phyloP scores from a whole-genome alignment of 202 grass and related monocot genomes.

The Digitaria exilis region DNA sequence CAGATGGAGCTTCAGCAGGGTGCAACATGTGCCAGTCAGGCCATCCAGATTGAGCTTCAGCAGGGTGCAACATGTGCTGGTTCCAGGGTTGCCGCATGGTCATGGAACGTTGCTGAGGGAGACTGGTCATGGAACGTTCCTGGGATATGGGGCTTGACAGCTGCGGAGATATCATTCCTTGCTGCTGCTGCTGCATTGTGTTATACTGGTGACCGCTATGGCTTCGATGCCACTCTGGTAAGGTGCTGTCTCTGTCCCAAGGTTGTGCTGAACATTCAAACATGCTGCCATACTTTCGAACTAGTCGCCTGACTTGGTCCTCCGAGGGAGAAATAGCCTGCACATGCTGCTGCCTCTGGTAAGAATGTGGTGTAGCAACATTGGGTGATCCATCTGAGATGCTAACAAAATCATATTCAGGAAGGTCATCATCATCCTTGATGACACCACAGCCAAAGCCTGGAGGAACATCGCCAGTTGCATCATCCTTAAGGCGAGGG shows the following conservation, averaged over 20 bases:
- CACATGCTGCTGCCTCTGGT: slow-evolving; percentile 16
- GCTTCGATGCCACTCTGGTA: slow-evolving; percentile 58
- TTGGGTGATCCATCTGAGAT: slow-evolving; percentile 25
- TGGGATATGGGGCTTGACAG: not conserved
- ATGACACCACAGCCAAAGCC: slow-evolving; percentile 47
- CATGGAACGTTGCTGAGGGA: slow-evolving; percentile 16
- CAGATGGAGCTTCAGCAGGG: not conserved
- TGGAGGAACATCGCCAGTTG: slow-evolving; percentile 44
- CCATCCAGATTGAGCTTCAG: not conserved
- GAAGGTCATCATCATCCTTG: slow-evolving; percentile 59
- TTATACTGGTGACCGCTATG: slow-evolving; percentile 23
- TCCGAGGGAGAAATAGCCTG: not conserved
- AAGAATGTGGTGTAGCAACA: slow-evolving; percentile 4
- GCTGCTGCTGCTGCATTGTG: not conserved
- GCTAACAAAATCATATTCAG: slow-evolving; percentile 55
- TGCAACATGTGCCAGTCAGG: slow-evolving; percentile 11
- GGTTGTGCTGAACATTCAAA: slow-evolving; percentile 33
- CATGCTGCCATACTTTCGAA: slow-evolving; percentile 54
- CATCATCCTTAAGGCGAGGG: slow-evolving; percentile 30
- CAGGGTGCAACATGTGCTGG: not conserved
- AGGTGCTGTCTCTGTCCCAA: slow-evolving; percentile 44
- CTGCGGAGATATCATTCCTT: not conserved
- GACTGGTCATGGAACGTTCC: not conserved
- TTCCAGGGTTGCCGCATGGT: not conserved
- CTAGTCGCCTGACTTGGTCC: slow-evolving; percentile 50